These are phyloP conservation scores for Amyloporia xantha DNA, from an alignment of 768 basidiomycete species.

Conservation along the genomic window DNA sequence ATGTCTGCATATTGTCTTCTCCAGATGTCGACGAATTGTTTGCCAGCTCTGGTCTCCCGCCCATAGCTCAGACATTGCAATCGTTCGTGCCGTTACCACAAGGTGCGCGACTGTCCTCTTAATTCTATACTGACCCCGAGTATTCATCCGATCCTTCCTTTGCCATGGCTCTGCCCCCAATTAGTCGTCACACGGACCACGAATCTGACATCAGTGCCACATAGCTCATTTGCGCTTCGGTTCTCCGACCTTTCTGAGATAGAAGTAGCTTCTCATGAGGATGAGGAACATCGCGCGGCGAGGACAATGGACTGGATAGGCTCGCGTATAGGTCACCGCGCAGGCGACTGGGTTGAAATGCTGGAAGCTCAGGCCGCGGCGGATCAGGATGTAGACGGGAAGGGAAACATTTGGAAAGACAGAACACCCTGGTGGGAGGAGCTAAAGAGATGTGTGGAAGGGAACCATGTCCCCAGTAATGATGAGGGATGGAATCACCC, in stretches of 20 bases:
- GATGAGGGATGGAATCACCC: constrained; percentile 86
- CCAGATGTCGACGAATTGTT: constrained; percentile 63
- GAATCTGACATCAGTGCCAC: constrained; percentile 60
- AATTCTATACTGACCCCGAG: too few species aligned
- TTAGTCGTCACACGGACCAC: constrained; percentile 81
- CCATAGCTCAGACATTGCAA: constrained; percentile 68
- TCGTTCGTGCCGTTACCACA: constrained; percentile 81
- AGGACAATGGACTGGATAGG: constrained; percentile 86
- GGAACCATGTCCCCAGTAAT: constrained; percentile 66
- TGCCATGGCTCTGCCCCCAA: too few species aligned
- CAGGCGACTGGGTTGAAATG: constrained; percentile 66
- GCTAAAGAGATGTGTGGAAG: constrained; percentile 67
- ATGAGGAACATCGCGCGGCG: constrained; percentile 71
- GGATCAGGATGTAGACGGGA: constrained; percentile 28
- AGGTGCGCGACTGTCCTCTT: constrained; percentile 55
- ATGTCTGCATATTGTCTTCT: constrained; percentile 68
- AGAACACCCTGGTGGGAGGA: constrained; percentile 88
- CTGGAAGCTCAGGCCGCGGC: constrained; percentile 39
- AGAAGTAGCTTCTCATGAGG: constrained; percentile 69
- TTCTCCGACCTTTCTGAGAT: constrained; percentile 73
- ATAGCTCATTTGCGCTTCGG: constrained; percentile 65
- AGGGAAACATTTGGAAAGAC: constrained; percentile 18
- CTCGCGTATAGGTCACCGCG: constrained; percentile 56
- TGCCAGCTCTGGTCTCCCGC: constrained; percentile 51
- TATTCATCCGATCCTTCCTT: too few species aligned